These are phyloP conservation scores for Combretum micranthum DNA, from an alignment of 345 rosid species.

Conservation along the genomic window DNA sequence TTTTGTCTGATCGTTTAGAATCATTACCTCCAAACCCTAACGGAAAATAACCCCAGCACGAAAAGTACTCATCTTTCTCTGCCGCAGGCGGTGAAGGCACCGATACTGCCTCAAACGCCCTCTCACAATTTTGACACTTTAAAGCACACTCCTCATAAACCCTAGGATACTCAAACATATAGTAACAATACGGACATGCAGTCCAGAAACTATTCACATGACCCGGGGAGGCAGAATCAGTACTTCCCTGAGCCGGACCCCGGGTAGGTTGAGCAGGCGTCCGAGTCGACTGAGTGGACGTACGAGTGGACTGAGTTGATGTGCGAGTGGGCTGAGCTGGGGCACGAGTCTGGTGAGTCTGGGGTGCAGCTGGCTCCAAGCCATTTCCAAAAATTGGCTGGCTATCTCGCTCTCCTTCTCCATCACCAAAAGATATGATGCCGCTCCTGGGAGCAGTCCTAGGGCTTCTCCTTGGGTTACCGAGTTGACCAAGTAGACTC, in stretches of 20 bases:
- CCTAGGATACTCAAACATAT: conserved; percentile 71
- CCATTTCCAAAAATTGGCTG: conserved; percentile 11
- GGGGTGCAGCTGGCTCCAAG: background rate
- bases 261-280: background rate
- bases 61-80: conserved; percentile 53
- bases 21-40: conserved; percentile 45
- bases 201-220: conserved; percentile 72
- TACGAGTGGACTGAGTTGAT: background rate
- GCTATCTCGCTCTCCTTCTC: conserved; percentile 14
- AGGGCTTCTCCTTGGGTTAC: conserved; percentile 10
- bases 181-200: conserved; percentile 79
- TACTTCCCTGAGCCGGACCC: background rate
- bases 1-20: conserved; percentile 12
- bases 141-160: conserved; percentile 70
- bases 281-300: background rate
- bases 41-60: conserved; percentile 74
- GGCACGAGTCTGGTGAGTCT: background rate
- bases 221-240: conserved; percentile 2
- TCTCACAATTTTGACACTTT: conserved; percentile 66
- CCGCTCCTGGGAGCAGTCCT: background rate
- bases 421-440: background rate
- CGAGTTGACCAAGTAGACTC: conserved; percentile 48
- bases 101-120: conserved; percentile 72
- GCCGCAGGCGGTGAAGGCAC: conserved; percentile 57
- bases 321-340: conserved; percentile 1